Evolutionary conservation across 2,329 filamentous ascomycete species (phyloP), one percentile per base, ranked within the genome.

Genomic region (Fusarium chuoi): DNA sequence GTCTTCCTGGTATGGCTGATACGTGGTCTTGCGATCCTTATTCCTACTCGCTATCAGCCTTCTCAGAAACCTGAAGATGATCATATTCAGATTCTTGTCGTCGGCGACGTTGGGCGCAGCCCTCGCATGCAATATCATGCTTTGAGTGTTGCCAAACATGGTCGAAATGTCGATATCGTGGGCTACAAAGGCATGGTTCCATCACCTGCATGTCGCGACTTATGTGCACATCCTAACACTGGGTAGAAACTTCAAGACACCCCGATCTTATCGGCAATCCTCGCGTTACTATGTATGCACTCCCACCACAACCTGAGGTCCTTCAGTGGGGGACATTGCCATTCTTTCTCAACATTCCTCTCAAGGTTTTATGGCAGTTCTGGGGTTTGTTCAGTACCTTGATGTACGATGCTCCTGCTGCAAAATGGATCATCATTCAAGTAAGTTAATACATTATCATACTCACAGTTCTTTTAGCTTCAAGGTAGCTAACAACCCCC

Each of bases 71-170:
- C 80, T 42, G 76, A 81, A 28, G 81, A 85, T 73, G 83, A 85
- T 46, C 84, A 84, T 68, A 80, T 96, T 48, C 94, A 98, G 82
- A 90, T 99, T 59, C 88, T 99, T 22, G 96, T 99, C 24, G 89
- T 99, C 35, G 96, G 96, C 49, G 96, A 99, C 80, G 95, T 99
- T 81, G 96, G 96, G 44, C 91, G 95, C 51, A 98, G 96, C 81
- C 96, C 96, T 56, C 94, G 96, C 64, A 99, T 99, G 96, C 95
- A 98, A 80, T 98, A 99, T 78, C 96, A 99, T 88, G 96, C 96
- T 26, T 86, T 98, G 76, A 98, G 96, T 81, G 91, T 98, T 78
- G 94, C 94, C 45, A 93, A 92, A 78, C 91, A 95, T 79, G 94
- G 94, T 30, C 92, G 91, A 12, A 87, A 88, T 39, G 96, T 98